Evolutionary conservation across 2,329 filamentous ascomycete species (phyloP).

Genomic region (Aaosphaeria pasadenensis): DNA sequence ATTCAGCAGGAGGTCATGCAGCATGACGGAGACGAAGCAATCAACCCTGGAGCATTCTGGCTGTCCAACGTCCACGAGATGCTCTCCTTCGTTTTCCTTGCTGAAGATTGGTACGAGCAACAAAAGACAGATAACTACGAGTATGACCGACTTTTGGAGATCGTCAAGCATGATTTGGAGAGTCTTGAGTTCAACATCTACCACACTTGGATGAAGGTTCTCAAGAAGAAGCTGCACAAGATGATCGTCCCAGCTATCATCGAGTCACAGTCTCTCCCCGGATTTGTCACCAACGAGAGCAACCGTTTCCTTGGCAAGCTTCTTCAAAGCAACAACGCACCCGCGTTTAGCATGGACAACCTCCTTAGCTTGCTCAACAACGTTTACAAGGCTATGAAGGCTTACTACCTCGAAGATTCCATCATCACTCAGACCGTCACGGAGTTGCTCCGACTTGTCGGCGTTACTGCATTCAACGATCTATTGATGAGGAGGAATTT

Average conservation of each 20-base stretch:
- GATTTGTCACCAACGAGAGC: constrained; percentile 98
- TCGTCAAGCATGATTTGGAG: constrained; percentile 98
- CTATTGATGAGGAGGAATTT: constrained; percentile 97
- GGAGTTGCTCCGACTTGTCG: constrained; percentile 86
- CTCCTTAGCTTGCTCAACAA: constrained; percentile 92
- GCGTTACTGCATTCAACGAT: constrained; percentile 98
- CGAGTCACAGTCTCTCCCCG: constrained; percentile 94
- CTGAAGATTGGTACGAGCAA: constrained; percentile 98
- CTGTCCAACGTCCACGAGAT: constrained; percentile 99
- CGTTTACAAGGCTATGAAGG: constrained; percentile 98
- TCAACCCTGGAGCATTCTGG: constrained; percentile 98
- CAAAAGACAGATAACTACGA: constrained; percentile 99
- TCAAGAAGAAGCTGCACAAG: constrained; percentile 99
- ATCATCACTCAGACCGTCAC: constrained; percentile 96
- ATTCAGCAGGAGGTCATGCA: constrained; percentile 99
- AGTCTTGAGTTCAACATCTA: constrained; percentile 99
- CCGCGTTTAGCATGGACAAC: constrained; percentile 99
- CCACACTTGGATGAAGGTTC: constrained; percentile 99
- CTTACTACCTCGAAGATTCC: constrained; percentile 92
- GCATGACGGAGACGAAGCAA: constrained; percentile 93
- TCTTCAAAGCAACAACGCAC: constrained; percentile 81
- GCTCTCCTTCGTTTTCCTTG: constrained; percentile 98
- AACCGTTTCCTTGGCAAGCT: constrained; percentile 98
- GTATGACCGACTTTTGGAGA: constrained; percentile 94
- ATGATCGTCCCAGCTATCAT: constrained; percentile 99